A percentile compares a stretch with the other conserved stretches of the same genome.
phyloP scores from a whole-genome alignment of 2,329 filamentous ascomycete species.

The Macroventuria anomochaeta region DNA sequence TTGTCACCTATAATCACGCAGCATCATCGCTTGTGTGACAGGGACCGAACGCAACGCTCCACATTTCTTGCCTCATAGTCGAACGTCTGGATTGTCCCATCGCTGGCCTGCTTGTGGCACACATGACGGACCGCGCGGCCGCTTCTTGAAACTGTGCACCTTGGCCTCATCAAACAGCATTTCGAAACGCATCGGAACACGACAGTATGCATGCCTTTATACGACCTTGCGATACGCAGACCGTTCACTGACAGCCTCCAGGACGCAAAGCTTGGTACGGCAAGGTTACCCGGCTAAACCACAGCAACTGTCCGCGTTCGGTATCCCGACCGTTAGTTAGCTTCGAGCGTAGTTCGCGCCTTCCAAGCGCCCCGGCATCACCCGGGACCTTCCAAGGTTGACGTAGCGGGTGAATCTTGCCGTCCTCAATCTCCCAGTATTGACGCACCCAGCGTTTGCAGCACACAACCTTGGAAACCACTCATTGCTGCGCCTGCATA shows the following conservation, averaged over 20 bases:
- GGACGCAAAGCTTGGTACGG: constrained; percentile 9
- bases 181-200: constrained; percentile 5
- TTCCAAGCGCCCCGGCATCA: not conserved
- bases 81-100: constrained; percentile 5
- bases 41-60: constrained; percentile 1
- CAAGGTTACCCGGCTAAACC: constrained; percentile 2
- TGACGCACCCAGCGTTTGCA: constrained; percentile 7
- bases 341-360: not conserved
- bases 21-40: constrained; percentile 6
- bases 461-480: constrained; percentile 10
- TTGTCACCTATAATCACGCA: constrained; percentile 8
- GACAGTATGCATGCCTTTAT: constrained; percentile 5
- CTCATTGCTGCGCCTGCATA: constrained; percentile 14
- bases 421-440: constrained; percentile 9
- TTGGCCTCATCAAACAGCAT: not conserved
- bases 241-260: not conserved
- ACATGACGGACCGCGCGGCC: constrained; percentile 1
- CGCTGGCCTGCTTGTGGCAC: constrained; percentile 4
- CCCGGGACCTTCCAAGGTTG: not conserved
- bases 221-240: not conserved
- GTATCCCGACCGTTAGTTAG: not conserved
- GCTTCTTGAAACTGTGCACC: constrained; percentile 3
- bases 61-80: not conserved
- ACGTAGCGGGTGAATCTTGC: constrained; percentile 5
- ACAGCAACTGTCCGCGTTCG: constrained; percentile 3